phyloP scores from a whole-genome alignment of 805 yeast genomes.

The Blastobotrys attinorum region DNA sequence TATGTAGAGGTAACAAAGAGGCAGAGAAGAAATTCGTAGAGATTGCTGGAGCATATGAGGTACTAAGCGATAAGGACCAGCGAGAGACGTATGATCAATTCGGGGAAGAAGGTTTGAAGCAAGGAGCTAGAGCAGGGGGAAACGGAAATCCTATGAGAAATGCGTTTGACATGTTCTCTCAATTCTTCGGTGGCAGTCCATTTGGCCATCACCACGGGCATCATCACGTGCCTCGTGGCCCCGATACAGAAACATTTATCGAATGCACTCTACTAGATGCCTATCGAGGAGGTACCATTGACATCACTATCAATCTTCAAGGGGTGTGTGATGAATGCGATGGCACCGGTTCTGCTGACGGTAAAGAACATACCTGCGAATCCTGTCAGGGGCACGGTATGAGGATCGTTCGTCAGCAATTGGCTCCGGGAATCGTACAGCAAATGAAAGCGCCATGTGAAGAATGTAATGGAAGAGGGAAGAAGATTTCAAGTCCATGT shows the following conservation, averaged over 20 bases:
- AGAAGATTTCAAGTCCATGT: conserved; percentile 57
- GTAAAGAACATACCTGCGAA: conserved; percentile 54
- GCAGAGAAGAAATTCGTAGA: conserved; percentile 85
- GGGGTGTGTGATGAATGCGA: conserved; percentile 69
- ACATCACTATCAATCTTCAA: conserved; percentile 58
- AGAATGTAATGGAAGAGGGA: conserved; percentile 72
- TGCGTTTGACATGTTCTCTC: conserved; percentile 58
- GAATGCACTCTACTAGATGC: conserved; percentile 55
- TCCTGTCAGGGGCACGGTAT: conserved; percentile 75
- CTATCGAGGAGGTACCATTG: conserved; percentile 58
- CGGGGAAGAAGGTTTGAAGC: conserved; percentile 68
- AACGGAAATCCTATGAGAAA: conserved; percentile 29
- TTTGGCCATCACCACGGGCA: no score
- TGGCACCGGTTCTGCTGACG: conserved; percentile 84
- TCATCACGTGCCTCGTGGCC: conserved; percentile 38
- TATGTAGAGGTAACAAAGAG: conserved; percentile 45
- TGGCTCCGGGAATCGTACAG: conserved; percentile 89
- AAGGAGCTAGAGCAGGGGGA: conserved; percentile 31
- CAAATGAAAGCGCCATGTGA: conserved; percentile 75
- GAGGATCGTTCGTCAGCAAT: conserved; percentile 53
- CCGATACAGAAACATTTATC: conserved; percentile 49
- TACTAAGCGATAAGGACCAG: conserved; percentile 77
- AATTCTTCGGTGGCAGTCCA: conserved; percentile 54
- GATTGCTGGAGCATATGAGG: conserved; percentile 89
- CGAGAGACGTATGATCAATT: conserved; percentile 80